phyloP scores from a whole-genome alignment of 2,329 filamentous ascomycete genomes.

The Cercospora zeina region DNA sequence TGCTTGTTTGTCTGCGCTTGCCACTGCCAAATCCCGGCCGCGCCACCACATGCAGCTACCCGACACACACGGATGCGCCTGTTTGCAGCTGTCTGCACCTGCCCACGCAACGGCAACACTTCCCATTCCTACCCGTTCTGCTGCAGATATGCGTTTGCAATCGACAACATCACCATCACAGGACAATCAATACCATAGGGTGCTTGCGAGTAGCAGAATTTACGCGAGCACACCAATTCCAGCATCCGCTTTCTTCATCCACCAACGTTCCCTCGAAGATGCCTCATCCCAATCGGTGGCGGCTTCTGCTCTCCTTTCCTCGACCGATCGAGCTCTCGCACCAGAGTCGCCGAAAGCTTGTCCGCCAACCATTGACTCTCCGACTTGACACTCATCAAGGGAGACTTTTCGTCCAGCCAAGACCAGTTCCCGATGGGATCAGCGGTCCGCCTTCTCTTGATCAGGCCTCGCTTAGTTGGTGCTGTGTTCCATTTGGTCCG shows the following conservation, averaged over 20 bases:
- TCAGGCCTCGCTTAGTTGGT: conserved; percentile 24
- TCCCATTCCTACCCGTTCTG: neutral
- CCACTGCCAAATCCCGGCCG: neutral
- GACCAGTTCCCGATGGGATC: conserved; percentile 58
- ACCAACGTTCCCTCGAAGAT: conserved; percentile 16
- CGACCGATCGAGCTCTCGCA: conserved; percentile 49
- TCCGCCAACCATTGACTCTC: conserved; percentile 75
- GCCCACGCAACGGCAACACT: neutral
- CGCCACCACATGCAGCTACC: conserved; percentile 1
- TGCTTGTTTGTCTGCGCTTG: conserved; percentile 7
- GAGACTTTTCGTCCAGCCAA: conserved; percentile 69
- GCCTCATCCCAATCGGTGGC: conserved; percentile 38
- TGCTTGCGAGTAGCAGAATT: neutral
- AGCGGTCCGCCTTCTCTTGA: conserved; percentile 25
- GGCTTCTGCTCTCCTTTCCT: conserved; percentile 32
- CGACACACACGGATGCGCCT: neutral
- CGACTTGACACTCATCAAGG: conserved; percentile 66
- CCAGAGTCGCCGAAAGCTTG: conserved; percentile 59
- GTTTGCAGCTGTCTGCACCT: neutral
- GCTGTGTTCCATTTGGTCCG: conserved; percentile 22
- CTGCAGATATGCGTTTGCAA: no score
- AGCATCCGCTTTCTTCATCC: neutral
- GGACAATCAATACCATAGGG: neutral
- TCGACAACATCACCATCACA: neutral
- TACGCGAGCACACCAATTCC: neutral